Percentiles rank a stretch among this genome's conserved stretches.
Evolutionary conservation across 1,284 basidiomycete species (phyloP).

Genomic region (Bondarzewia mesenterica): DNA sequence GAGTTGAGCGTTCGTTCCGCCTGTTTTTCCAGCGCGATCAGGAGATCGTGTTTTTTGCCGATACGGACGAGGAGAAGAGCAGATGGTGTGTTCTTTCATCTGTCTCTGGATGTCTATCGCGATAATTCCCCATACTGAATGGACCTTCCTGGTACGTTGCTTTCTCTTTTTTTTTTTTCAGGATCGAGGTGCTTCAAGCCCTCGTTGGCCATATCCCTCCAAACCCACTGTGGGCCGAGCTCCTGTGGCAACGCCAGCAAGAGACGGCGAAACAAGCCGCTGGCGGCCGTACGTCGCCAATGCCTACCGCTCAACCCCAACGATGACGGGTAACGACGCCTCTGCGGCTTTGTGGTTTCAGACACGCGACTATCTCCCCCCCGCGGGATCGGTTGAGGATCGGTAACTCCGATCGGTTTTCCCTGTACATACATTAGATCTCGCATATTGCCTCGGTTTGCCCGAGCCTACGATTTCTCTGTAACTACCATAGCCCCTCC

Average conservation of each 20-base stretch:
- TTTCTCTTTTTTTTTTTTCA: slow-evolving; percentile 22
- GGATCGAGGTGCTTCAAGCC: slow-evolving; percentile 76
- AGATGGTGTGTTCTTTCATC: slow-evolving; percentile 61
- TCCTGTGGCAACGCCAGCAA: slow-evolving; percentile 72
- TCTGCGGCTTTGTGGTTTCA: too few species aligned
- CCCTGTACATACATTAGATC: too few species aligned
- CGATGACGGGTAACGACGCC: too few species aligned
- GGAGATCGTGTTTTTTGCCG: slow-evolving; percentile 86
- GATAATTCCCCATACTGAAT: neutral
- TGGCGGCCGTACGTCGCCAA: neutral
- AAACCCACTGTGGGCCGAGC: slow-evolving; percentile 86
- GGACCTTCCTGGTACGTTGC: neutral
- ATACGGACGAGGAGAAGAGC: slow-evolving; percentile 82
- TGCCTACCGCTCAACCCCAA: neutral
- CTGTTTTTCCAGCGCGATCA: slow-evolving; percentile 77
- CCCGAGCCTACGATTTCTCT: too few species aligned
- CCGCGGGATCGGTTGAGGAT: too few species aligned
- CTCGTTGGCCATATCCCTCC: slow-evolving; percentile 83
- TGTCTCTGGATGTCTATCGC: slow-evolving; percentile 4
- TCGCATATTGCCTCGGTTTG: too few species aligned
- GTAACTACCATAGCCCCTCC: too few species aligned
- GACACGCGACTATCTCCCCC: too few species aligned
- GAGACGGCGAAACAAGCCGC: slow-evolving; percentile 17
- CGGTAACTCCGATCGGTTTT: too few species aligned
- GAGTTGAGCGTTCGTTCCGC: slow-evolving; percentile 82